Evolutionary conservation across 352 stramenopile genomes (phyloP), one percentile per base, ranked within the genome.

Genomic region (Phytophthora palmivora): DNA sequence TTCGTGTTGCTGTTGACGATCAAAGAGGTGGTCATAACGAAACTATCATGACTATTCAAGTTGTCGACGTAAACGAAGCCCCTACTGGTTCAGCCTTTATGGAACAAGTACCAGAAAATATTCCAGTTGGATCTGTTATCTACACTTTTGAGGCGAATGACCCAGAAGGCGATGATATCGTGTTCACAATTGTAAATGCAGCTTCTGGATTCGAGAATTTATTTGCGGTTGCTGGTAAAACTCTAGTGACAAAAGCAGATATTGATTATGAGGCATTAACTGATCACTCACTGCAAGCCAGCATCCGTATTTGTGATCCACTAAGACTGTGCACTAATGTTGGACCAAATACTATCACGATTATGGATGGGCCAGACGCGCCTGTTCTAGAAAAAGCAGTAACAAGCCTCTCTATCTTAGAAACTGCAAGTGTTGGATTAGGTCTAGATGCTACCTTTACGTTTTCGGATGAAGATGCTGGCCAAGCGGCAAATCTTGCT

Each of bases 401-500:
- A 0, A 32, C 34, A 5, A 63, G 36, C n/a, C 48, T 69, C 5
- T 42, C 59, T 15, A 42, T 73, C 41, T 22, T 36, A 34, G 65
- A 73, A 65, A 52, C 14, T 0, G 21, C 26, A 26, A 38, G 2
- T 24, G 50, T 62, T 38, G 65, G 65, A 9, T 48, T 37, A 11
- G 11, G 48, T 0, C 10, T 89, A 3, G 74, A 66, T n/a, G 32
- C 33, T 19, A 60, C 57, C 0, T 59, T 82, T 16, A 72, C 58
- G 12, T 76, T 80, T 28, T 68, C 57, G 3, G 79, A 89, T 37
- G 63, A 87, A 74, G 79, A 87, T 14, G 44, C n/a, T 28, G 73
- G 69, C 1, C 74, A 89, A 54, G 74, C 70, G 16, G 30, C 58
- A 9, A 44, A 65, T 0, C 66, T 89, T 1, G 52, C 75, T 3